Conservation (phyloP, 2,329 filamentous ascomycete species). For the Neurospora crassa region DNA sequence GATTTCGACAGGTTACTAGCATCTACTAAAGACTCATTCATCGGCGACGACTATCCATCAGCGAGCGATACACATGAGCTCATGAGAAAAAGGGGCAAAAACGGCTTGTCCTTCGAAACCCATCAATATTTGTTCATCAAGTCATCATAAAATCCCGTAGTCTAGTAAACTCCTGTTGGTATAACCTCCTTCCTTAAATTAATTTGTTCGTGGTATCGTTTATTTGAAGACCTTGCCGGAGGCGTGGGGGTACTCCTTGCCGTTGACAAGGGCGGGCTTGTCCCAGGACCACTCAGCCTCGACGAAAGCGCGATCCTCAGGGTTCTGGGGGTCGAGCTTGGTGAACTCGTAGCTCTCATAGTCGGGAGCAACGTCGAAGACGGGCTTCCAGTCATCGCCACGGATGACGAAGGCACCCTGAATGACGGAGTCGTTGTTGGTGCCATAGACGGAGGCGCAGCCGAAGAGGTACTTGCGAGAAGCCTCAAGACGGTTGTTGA, state of each 20-base stretch:
- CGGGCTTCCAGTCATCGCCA: slow-evolving; percentile 74
- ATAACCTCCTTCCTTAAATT: slow-evolving; percentile 2
- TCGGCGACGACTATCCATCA: slow-evolving; percentile 12
- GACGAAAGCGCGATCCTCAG: slow-evolving; percentile 77
- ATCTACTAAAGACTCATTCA: slow-evolving; percentile 10
- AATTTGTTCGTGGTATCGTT: slow-evolving; percentile 21
- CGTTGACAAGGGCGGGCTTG: slow-evolving; percentile 66
- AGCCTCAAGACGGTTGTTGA: slow-evolving; percentile 93
- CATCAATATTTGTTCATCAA: slow-evolving; percentile 18
- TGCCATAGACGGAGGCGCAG: slow-evolving; percentile 77
- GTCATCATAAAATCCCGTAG: slow-evolving; percentile 17
- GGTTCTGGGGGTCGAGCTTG: slow-evolving; percentile 86
- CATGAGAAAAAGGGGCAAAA: slow-evolving; percentile 15
- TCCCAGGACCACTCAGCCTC: slow-evolving; percentile 90
- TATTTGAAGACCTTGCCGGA: slow-evolving; percentile 99
- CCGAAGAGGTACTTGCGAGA: slow-evolving; percentile 99
- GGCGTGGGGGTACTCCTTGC: slow-evolving; percentile 82
- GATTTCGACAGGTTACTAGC: background rate
- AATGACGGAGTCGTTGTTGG: slow-evolving; percentile 81
- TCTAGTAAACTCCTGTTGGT: slow-evolving; percentile 13
- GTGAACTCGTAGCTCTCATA: slow-evolving; percentile 93
- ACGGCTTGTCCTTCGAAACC: slow-evolving; percentile 12
- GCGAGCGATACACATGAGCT: slow-evolving; percentile 12
- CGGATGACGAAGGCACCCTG: slow-evolving; percentile 91
- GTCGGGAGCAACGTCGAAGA: slow-evolving; percentile 95